Evolutionary conservation across 1,139 yeast species (phyloP).

Genomic region (Candida smagusa): DNA sequence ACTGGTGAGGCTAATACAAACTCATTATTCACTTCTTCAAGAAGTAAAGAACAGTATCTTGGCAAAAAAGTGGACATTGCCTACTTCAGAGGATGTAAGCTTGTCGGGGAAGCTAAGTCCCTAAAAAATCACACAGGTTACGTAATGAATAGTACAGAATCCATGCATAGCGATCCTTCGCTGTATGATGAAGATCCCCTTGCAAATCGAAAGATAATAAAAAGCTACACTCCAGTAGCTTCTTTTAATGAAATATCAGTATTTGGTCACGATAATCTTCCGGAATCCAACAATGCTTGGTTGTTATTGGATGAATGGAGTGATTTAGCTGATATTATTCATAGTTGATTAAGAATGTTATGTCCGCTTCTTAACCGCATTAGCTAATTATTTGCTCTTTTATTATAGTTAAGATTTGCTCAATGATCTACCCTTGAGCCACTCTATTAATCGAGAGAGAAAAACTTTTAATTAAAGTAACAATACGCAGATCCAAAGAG

Average conservation of each 20-base stretch:
- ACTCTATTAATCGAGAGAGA: no score
- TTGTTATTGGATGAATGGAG: slow-evolving; percentile 33
- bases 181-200: slow-evolving; percentile 15
- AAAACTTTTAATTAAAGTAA: no score
- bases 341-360: slow-evolving; percentile 11
- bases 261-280: slow-evolving; percentile 40
- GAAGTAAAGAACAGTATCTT: slow-evolving; percentile 15
- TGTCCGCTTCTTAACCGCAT: no score
- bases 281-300: slow-evolving; percentile 32
- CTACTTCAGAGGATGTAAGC: slow-evolving; percentile 39
- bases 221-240: slow-evolving; percentile 30
- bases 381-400: not conserved
- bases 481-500: no score
- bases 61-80: slow-evolving; percentile 22
- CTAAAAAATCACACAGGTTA: slow-evolving; percentile 27
- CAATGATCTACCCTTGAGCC: no score
- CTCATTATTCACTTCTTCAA: slow-evolving; percentile 36
- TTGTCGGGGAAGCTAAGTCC: slow-evolving; percentile 27
- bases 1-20: slow-evolving; percentile 38
- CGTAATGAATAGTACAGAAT: slow-evolving; percentile 30
- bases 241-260: slow-evolving; percentile 27
- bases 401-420: not conserved
- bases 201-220: slow-evolving; percentile 16
- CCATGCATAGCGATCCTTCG: slow-evolving; percentile 13
- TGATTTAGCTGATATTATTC: slow-evolving; percentile 30